Evolutionary conservation across 306 rosid genomes (phyloP).

Genomic region (Acacia crassicarpa): DNA sequence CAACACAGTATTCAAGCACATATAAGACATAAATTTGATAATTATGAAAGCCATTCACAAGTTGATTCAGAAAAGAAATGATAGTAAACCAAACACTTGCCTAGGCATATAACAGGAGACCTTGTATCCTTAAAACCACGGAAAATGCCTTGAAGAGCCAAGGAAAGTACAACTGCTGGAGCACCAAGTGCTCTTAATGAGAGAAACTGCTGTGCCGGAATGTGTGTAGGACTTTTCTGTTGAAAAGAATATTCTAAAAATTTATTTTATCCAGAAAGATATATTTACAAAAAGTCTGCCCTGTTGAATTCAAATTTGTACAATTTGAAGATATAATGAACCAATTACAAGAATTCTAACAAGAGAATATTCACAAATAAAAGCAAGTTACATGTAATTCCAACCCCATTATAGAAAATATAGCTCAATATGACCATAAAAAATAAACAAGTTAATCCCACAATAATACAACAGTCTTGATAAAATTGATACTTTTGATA

Average conservation of each 20-base stretch:
- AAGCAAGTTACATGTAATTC: neutral
- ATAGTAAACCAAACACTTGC: constrained; percentile 48
- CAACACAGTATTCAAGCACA: constrained; percentile 23
- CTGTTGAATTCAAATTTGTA: neutral
- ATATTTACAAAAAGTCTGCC: neutral
- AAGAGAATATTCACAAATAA: constrained; percentile 7
- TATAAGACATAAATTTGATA: constrained; percentile 12
- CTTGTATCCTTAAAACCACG: constrained; percentile 97
- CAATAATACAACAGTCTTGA: neutral
- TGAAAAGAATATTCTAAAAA: constrained; percentile 19
- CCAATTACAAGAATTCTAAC: constrained; percentile 2
- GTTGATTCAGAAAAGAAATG: constrained; percentile 3
- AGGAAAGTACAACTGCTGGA: constrained; percentile 92
- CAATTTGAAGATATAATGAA: neutral
- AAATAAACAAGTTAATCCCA: neutral
- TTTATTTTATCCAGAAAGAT: neutral
- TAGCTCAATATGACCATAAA: neutral
- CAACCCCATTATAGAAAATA: neutral
- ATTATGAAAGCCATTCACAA: neutral
- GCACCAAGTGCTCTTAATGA: constrained; percentile 89
- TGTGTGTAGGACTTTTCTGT: constrained; percentile 68
- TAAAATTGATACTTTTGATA: constrained; percentile 62
- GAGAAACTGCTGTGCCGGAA: constrained; percentile 68
- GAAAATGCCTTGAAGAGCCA: constrained; percentile 97
- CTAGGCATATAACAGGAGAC: constrained; percentile 89